phyloP scores from a whole-genome alignment of 108 stramenopile genomes.

The Skeletonema grethae region DNA sequence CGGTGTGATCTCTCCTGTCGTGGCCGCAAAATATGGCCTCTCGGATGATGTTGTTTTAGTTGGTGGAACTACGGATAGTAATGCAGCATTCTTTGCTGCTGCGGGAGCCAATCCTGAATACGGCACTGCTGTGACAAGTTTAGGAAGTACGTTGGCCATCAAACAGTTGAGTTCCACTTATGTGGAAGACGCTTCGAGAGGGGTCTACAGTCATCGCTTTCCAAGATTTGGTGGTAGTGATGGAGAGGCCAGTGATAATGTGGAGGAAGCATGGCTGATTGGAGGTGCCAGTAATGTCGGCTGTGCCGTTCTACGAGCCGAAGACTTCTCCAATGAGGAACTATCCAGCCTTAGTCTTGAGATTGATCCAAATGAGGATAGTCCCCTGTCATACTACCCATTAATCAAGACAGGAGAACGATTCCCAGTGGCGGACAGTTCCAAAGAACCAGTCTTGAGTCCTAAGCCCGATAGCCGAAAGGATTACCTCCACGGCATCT shows the following conservation, averaged over 20 bases:
- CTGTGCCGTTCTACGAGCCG: conserved; percentile 82
- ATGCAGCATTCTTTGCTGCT: conserved; percentile 92
- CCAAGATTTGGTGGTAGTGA: conserved; percentile 48
- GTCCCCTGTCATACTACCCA: conserved; percentile 81
- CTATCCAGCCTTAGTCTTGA: conserved; percentile 56
- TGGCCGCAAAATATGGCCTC: conserved; percentile 65
- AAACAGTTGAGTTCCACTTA: conserved; percentile 76
- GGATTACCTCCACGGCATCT: conserved; percentile 80
- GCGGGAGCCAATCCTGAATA: conserved; percentile 49
- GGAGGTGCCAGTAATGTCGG: conserved; percentile 94
- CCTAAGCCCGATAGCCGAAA: conserved; percentile 65
- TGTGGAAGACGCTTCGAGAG: conserved; percentile 82
- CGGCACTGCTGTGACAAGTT: conserved; percentile 87
- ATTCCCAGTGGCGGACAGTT: conserved; percentile 85
- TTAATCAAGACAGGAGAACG: conserved; percentile 85
- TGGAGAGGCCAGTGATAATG: conserved; percentile 10
- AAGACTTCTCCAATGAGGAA: conserved; percentile 79
- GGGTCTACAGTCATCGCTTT: conserved; percentile 93
- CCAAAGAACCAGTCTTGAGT: conserved; percentile 71
- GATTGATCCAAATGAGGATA: conserved; percentile 77
- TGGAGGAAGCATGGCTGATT: conserved; percentile 80
- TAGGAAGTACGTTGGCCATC: conserved; percentile 89
- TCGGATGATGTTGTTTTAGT: conserved; percentile 62
- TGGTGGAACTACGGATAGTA: conserved; percentile 93
- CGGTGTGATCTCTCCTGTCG: conserved; percentile 61